Evolutionary conservation across 148 eudicot species (phyloP).

Genomic region (Silene conica): DNA sequence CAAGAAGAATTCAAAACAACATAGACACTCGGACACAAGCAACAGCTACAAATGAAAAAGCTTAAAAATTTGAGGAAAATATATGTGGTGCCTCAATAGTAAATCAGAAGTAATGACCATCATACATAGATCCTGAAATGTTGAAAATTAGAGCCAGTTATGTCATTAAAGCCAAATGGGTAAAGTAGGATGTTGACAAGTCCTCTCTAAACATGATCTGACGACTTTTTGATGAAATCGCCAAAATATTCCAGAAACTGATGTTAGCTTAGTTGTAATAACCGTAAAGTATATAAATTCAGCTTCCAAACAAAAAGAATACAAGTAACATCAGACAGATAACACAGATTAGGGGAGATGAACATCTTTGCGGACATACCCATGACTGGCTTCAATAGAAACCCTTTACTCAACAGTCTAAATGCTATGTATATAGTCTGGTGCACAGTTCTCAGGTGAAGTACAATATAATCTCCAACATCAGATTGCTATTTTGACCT

Average conservation of each 20-base stretch:
- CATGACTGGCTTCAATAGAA: slow-evolving; percentile 36
- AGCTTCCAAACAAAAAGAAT: not conserved
- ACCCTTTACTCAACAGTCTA: slow-evolving; percentile 18
- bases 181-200: not conserved
- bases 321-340: not conserved
- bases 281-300: not conserved
- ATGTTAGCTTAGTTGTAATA: not conserved
- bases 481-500: slow-evolving; percentile 6
- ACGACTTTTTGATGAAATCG: not conserved
- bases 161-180: too few species aligned
- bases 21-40: too few species aligned
- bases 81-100: too few species aligned
- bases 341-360: not conserved
- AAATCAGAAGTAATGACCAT: too few species aligned
- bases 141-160: too few species aligned
- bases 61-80: too few species aligned
- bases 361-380: slow-evolving; percentile 16
- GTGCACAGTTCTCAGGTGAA: too few species aligned
- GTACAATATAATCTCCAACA: slow-evolving; percentile 15
- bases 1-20: too few species aligned
- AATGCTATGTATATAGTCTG: too few species aligned
- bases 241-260: not conserved
- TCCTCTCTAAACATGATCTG: not conserved
- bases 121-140: too few species aligned
- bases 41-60: too few species aligned